Evolutionary conservation across 192 early-diverging fungal species (phyloP).

Genomic region (Coemansia sp.): DNA sequence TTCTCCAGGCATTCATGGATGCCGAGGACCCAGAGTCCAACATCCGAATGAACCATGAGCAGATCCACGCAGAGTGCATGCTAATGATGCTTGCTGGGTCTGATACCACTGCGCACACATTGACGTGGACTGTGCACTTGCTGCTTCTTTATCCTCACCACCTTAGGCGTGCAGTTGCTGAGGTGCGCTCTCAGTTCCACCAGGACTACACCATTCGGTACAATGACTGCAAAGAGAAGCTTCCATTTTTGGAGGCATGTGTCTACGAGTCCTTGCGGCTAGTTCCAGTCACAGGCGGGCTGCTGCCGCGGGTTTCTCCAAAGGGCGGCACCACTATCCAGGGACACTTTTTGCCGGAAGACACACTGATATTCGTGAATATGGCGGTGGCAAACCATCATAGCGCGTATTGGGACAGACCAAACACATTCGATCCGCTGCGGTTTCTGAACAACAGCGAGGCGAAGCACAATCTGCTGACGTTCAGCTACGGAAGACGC

Average conservation of each 20-base stretch:
- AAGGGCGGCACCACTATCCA: slow-evolving; percentile 28
- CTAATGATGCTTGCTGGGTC: slow-evolving; percentile 49
- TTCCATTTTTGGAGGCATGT: slow-evolving; percentile 48
- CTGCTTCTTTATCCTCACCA: slow-evolving; percentile 35
- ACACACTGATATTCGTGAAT: slow-evolving; percentile 26
- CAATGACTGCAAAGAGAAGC: slow-evolving; percentile 21
- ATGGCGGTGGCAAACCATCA: slow-evolving; percentile 41
- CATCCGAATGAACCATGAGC: slow-evolving; percentile 39
- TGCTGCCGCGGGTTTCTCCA: slow-evolving; percentile 30
- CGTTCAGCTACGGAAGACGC: slow-evolving; percentile 35
- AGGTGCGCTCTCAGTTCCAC: slow-evolving; percentile 25
- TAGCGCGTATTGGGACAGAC: slow-evolving; percentile 20
- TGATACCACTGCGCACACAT: slow-evolving; percentile 36
- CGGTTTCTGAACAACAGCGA: slow-evolving; percentile 30
- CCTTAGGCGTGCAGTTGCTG: slow-evolving; percentile 20
- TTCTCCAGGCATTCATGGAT: slow-evolving; percentile 55
- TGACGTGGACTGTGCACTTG: slow-evolving; percentile 42
- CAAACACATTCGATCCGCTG: slow-evolving; percentile 26
- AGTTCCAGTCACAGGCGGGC: slow-evolving; percentile 30
- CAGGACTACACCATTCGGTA: slow-evolving; percentile 23
- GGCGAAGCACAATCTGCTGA: slow-evolving; percentile 25
- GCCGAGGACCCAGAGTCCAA: slow-evolving; percentile 52
- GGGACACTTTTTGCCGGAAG: slow-evolving; percentile 36
- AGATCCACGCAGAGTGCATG: slow-evolving; percentile 49
- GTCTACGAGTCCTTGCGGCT: slow-evolving; percentile 46